Evolutionary conservation across 108 stramenopile genomes (phyloP), one percentile per base, ranked within the genome.

Genomic region (Cyclotella kingstonii): DNA sequence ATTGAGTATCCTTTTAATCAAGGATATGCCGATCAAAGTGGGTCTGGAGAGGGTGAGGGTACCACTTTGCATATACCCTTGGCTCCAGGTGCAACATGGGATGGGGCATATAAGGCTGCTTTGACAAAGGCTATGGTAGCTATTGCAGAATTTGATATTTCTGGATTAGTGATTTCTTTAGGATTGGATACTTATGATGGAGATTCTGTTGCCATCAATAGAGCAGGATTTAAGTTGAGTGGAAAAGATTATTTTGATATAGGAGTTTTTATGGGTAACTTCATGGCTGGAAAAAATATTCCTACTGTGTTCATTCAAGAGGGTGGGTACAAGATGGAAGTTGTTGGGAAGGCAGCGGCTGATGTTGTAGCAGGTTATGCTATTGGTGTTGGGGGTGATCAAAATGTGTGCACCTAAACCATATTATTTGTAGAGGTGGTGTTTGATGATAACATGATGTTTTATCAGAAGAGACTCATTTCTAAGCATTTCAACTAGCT

Each of bases 1-100:
- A 70, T 73, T 53, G 90, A 91, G 9, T 91, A 91, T 81, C 90
- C 90, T 2, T 91, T 86, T 62, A 87, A 86, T 68, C 61, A 68
- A 26, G 90, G 90, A 19, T 91, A 79, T 69, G 76, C 63, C 14
- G 90, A 91, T 60, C 84, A 91, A 68, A 75, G 33, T 25, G 90
- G 90, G n/a, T 66, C 26, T 2, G 82, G 50, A 2, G 80, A 52
- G 1, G 85, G 80, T 3, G 35, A 58, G 26, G 83, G 83, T 0
- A 39, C 65, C 14, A 91, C 87, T 0, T 35, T 76, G 23, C 82
- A 88, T 75, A 55, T 88, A 8, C 90, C 90, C 0, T 50, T 91
- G 66, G 55, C 72, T 7, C 84, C 85, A 12, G 74, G 81, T 38
- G 74, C 87, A 2, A 57, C 71, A 9, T 91, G 90, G 90, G 50